A percentile compares a stretch with the other conserved stretches of the same genome.
phyloP scores from a whole-genome alignment of 805 yeast species.

The Ogataea corticis region DNA sequence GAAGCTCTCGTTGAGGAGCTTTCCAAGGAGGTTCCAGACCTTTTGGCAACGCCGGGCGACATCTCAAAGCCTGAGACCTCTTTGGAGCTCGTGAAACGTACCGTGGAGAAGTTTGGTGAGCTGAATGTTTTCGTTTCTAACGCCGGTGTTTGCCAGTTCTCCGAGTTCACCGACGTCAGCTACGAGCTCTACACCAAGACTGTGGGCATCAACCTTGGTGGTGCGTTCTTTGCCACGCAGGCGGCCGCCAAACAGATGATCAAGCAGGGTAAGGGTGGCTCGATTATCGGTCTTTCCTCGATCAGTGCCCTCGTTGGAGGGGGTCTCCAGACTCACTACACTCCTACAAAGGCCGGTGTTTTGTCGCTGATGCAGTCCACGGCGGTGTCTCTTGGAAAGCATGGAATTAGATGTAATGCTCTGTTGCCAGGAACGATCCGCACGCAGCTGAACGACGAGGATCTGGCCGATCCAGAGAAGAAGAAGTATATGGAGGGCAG shows the following conservation, averaged over 20 bases:
- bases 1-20: slow-evolving; percentile 24
- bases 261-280: slow-evolving; percentile 47
- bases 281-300: slow-evolving; percentile 44
- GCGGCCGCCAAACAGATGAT: slow-evolving; percentile 49
- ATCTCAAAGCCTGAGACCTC: slow-evolving; percentile 42
- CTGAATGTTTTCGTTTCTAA: slow-evolving; percentile 44
- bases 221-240: slow-evolving; percentile 46
- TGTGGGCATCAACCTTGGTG: slow-evolving; percentile 42
- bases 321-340: slow-evolving; percentile 44
- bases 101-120: slow-evolving; percentile 41
- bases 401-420: slow-evolving; percentile 46
- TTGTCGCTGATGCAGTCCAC: slow-evolving; percentile 44
- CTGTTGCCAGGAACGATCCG: slow-evolving; percentile 46
- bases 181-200: slow-evolving; percentile 39
- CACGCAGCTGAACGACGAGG: slow-evolving; percentile 45
- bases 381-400: slow-evolving; percentile 44
- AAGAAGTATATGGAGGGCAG: slow-evolving; percentile 40
- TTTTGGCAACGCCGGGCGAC: slow-evolving; percentile 45
- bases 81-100: slow-evolving; percentile 28
- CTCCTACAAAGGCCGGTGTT: slow-evolving; percentile 51
- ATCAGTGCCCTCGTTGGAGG: slow-evolving; percentile 49
- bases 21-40: slow-evolving; percentile 29
- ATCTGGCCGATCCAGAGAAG: slow-evolving; percentile 38
- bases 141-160: slow-evolving; percentile 47
- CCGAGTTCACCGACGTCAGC: slow-evolving; percentile 42